Base-by-base conservation (phyloP, 495 filamentous ascomycete species). In the Collariella sp. region DNA sequence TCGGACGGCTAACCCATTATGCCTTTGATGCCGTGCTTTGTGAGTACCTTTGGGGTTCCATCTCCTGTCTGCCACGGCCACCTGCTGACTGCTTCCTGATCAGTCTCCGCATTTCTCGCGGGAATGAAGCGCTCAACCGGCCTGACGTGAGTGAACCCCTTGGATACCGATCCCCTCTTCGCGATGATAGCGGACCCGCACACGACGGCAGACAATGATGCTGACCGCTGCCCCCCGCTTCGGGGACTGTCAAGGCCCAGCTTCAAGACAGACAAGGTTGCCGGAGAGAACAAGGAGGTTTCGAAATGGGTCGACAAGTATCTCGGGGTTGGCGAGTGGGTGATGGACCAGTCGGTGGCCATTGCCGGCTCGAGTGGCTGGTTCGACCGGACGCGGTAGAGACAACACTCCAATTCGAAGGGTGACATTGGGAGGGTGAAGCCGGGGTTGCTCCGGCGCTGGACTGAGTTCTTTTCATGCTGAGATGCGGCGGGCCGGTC, bases 71-170 rank as follows among this genome's bases (percentile, higher is more conserved):
- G 23, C 42, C 13, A 48, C 47, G 34, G 42, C 29, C 26, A 31
- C 50, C 19, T 20, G 12, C 49, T 45, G 50, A 35, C 52, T 45
- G 63, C 72, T 59, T 72, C 59, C 18, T 50, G 42, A 33, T 38
- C 62, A 93, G 87, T 98, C 71, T 98, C 93, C 42, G 86, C 93
- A 52, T 90, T 96, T 66, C 86, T 98, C 41, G 93, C 93, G 18
- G 93, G 93, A 61, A 87, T 98, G 74, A 89, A 93, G 71, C 88
- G 93, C 43, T 95, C 89, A 50, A 97, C 93, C 36, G 93, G 93
- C 65, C 78, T 98, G 67, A 95, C 93, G 93, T 98, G 91, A 78
- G 86, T 84, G 62, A 49, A 41, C 50, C 18, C 50, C 53, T 45
- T 54, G 23, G 26, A 23, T 31, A 16, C 18, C 18, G n/a, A 20